Percentiles rank a stretch among this genome's conserved stretches.
Conservation (phyloP, 2,329 filamentous ascomycete genomes). For the Apiospora phragmitis region DNA sequence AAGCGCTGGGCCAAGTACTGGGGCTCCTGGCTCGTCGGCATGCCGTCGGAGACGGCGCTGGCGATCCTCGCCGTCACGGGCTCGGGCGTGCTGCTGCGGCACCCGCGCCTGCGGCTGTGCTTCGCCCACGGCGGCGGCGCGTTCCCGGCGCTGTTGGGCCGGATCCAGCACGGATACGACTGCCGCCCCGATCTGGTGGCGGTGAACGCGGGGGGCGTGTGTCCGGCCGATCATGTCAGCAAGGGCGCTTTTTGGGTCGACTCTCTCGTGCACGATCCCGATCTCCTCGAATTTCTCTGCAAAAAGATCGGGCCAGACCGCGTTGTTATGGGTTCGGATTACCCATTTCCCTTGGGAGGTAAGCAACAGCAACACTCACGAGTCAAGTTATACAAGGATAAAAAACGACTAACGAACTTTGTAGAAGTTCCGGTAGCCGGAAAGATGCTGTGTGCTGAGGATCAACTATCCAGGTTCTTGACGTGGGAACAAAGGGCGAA, state of each 20-base stretch:
- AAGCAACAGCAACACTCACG: neutral
- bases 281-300: slow-evolving; percentile 34
- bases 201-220: slow-evolving; percentile 27
- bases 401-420: neutral
- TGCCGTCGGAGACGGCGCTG: slow-evolving; percentile 37
- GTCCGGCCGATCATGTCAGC: slow-evolving; percentile 30
- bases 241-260: slow-evolving; percentile 34
- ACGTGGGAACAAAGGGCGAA: slow-evolving; percentile 32
- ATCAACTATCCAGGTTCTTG: slow-evolving; percentile 28
- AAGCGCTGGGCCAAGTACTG: slow-evolving; percentile 34
- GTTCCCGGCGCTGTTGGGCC: slow-evolving; percentile 35
- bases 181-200: slow-evolving; percentile 37
- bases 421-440: slow-evolving; percentile 34
- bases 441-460: slow-evolving; percentile 32
- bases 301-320: slow-evolving; percentile 33
- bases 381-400: neutral
- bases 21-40: slow-evolving; percentile 36
- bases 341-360: slow-evolving; percentile 36
- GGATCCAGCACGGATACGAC: slow-evolving; percentile 36
- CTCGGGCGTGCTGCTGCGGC: slow-evolving; percentile 30
- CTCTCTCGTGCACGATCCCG: slow-evolving; percentile 35
- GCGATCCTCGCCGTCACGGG: slow-evolving; percentile 33
- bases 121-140: slow-evolving; percentile 37
- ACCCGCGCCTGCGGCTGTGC: slow-evolving; percentile 32
- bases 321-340: slow-evolving; percentile 36